Conservation (phyloP, 768 basidiomycete species). For the Psilocybe subaeruginosa region DNA sequence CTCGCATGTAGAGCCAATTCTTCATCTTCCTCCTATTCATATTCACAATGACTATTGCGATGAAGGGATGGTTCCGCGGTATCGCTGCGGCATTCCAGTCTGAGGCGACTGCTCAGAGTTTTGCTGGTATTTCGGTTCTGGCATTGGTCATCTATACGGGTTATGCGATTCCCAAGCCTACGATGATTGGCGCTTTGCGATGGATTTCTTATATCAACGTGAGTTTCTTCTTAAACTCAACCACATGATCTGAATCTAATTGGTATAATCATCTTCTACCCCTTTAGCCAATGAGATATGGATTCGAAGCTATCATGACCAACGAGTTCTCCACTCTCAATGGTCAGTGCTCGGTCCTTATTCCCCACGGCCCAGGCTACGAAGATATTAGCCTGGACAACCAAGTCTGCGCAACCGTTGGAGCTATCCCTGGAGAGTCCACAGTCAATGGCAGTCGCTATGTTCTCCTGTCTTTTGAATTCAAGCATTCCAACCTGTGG, state of each 20-base stretch:
- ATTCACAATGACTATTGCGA: slow-evolving; percentile 58
- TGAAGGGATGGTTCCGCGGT: slow-evolving; percentile 79
- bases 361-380: slow-evolving; percentile 67
- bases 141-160: slow-evolving; percentile 36
- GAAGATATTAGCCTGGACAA: slow-evolving; percentile 56
- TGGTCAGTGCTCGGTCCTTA: slow-evolving; percentile 59
- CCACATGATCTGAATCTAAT: too few species aligned
- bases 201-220: slow-evolving; percentile 59
- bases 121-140: slow-evolving; percentile 49
- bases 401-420: slow-evolving; percentile 76
- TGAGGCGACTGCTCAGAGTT: slow-evolving; percentile 62
- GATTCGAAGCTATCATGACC: slow-evolving; percentile 72
- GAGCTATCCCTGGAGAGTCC: slow-evolving; percentile 58
- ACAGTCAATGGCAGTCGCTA: slow-evolving; percentile 64
- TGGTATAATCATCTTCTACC: not conserved
- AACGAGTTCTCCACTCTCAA: slow-evolving; percentile 83
- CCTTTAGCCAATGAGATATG: slow-evolving; percentile 28
- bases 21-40: slow-evolving; percentile 65
- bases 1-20: slow-evolving; percentile 42
- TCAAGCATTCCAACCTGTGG: slow-evolving; percentile 40
- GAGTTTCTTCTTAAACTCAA: not conserved
- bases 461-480: slow-evolving; percentile 45
- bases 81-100: slow-evolving; percentile 63
- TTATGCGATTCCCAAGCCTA: slow-evolving; percentile 63
- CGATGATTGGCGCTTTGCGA: slow-evolving; percentile 68